phyloP scores from a whole-genome alignment of 2,329 filamentous ascomycete genomes.

The Diaporthe sp. region DNA sequence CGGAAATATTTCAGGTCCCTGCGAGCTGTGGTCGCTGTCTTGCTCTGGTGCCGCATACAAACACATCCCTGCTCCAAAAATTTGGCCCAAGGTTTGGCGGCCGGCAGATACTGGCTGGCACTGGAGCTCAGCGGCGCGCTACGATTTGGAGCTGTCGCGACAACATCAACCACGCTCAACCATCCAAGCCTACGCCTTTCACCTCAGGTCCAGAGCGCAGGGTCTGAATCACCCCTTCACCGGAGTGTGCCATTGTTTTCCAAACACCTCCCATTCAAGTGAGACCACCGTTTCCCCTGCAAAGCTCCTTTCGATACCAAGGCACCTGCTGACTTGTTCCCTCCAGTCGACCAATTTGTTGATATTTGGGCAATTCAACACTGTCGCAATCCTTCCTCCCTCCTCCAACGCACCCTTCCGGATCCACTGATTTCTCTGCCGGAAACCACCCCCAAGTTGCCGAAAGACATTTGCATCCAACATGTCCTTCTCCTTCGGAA shows the following conservation, averaged over 20 bases:
- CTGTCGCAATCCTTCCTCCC: neutral
- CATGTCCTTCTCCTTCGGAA: conserved; percentile 48
- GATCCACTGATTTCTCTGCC: neutral
- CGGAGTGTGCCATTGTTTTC: neutral
- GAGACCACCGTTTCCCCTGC: neutral
- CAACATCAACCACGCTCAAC: conserved; percentile 17
- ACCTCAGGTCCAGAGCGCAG: conserved; percentile 14
- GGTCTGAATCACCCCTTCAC: conserved; percentile 5
- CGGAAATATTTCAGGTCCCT: conserved; percentile 11
- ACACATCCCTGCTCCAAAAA: conserved; percentile 29
- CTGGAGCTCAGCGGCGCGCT: conserved; percentile 37
- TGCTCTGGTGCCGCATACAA: neutral
- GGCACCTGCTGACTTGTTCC: conserved; percentile 8
- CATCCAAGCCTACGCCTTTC: neutral
- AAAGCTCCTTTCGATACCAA: neutral
- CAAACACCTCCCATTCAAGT: neutral
- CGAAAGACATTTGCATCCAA: conserved; percentile 30
- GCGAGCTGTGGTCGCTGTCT: neutral
- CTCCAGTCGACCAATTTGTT: neutral
- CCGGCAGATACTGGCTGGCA: conserved; percentile 24
- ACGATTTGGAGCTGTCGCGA: conserved; percentile 36
- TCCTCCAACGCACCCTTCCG: neutral
- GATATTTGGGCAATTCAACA: neutral
- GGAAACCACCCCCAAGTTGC: neutral
- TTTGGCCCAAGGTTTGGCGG: conserved; percentile 28